Conservation (phyloP, 1,284 basidiomycete genomes). For the Heterobasidion parviporum region DNA sequence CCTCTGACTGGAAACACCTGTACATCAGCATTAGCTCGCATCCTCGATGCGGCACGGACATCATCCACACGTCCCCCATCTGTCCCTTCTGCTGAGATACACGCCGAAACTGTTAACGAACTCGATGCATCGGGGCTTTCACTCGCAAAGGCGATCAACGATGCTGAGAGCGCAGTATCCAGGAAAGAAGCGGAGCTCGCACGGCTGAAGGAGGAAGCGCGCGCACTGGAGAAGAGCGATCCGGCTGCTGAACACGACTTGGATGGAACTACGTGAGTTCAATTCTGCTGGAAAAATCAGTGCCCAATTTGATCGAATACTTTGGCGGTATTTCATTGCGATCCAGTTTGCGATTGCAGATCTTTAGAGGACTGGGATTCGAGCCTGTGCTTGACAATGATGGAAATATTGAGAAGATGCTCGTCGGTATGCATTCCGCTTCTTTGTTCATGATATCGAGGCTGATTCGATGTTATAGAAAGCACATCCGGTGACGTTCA, state of each 20-base stretch:
- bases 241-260: slow-evolving; percentile 64
- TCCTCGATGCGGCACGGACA: slow-evolving; percentile 58
- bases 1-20: neutral
- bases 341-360: slow-evolving; percentile 50
- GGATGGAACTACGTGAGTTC: slow-evolving; percentile 59
- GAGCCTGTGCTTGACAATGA: slow-evolving; percentile 50
- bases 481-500: slow-evolving; percentile 51
- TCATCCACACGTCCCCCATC: slow-evolving; percentile 63
- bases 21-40: slow-evolving; percentile 47
- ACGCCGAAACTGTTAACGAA: slow-evolving; percentile 52
- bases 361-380: slow-evolving; percentile 65
- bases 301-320: neutral
- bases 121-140: slow-evolving; percentile 55
- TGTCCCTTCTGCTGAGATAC: slow-evolving; percentile 58
- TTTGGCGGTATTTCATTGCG: neutral
- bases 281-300: neutral
- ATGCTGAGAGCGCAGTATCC: slow-evolving; percentile 54
- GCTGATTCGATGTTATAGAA: slow-evolving; percentile 15
- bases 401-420: slow-evolving; percentile 46
- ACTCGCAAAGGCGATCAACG: slow-evolving; percentile 70
- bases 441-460: neutral
- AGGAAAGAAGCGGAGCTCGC: slow-evolving; percentile 63
- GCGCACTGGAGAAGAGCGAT: slow-evolving; percentile 55
- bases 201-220: slow-evolving; percentile 53
- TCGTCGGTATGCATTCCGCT: slow-evolving; percentile 46